phyloP scores from a whole-genome alignment of 257 asterid genomes.

The Fraxinus anomala region DNA sequence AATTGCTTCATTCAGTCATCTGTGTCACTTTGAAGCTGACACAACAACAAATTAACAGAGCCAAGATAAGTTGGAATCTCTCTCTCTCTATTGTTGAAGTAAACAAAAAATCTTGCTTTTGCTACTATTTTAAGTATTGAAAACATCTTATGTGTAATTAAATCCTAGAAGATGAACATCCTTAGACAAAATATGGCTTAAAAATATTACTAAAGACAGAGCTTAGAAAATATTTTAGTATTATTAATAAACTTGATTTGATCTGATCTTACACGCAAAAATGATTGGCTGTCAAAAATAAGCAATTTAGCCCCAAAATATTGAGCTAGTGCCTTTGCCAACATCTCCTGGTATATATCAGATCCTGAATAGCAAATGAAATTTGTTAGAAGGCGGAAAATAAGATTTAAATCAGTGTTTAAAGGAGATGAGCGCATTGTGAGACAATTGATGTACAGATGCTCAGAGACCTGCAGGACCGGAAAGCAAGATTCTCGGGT shows the following conservation, averaged over 20 bases:
- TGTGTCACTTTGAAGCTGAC: background rate
- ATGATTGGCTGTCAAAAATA: conserved; percentile 66
- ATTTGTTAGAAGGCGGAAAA: conserved; percentile 21
- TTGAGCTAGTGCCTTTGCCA: conserved; percentile 85
- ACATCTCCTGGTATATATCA: conserved; percentile 87
- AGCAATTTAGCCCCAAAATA: conserved; percentile 86
- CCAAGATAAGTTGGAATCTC: conserved; percentile 3
- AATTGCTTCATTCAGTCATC: background rate
- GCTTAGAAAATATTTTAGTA: background rate
- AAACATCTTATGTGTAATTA: conserved; percentile 21
- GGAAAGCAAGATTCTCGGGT: conserved; percentile 82
- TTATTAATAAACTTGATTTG: background rate
- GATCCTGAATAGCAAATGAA: conserved; percentile 61
- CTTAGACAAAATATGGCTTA: background rate
- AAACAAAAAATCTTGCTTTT: conserved; percentile 16
- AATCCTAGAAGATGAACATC: background rate
- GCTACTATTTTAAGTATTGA: background rate
- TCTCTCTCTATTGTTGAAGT: conserved; percentile 12
- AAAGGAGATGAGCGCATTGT: conserved; percentile 7
- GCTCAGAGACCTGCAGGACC: conserved; percentile 83
- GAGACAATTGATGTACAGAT: conserved; percentile 2
- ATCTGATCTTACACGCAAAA: conserved; percentile 64
- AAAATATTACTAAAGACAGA: background rate
- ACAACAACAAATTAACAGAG: background rate
- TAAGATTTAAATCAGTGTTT: conserved; percentile 18